These are phyloP conservation scores for Kockiozyma suomiensis DNA, from an alignment of 805 yeast genomes.

Conservation along the genomic window DNA sequence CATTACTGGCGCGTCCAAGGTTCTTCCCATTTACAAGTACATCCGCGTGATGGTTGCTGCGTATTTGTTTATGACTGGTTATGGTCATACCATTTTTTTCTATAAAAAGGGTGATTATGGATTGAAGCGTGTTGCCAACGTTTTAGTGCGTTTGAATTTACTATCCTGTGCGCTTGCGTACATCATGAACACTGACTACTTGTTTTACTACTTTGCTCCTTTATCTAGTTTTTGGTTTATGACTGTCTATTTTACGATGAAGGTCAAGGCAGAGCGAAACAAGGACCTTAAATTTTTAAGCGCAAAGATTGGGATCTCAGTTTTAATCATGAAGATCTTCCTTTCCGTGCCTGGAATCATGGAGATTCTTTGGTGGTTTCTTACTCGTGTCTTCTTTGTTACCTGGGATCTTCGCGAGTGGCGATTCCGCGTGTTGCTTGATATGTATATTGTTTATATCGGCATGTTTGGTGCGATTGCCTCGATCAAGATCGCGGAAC, in stretches of 20 bases:
- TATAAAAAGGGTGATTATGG: slow-evolving; percentile 35
- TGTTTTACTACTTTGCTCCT: slow-evolving; percentile 38
- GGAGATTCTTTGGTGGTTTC: slow-evolving; percentile 30
- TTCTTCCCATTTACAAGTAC: slow-evolving; percentile 36
- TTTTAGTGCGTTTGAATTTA: slow-evolving; percentile 34
- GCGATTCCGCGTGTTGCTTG: slow-evolving; percentile 36
- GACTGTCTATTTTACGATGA: slow-evolving; percentile 35
- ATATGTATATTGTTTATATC: slow-evolving; percentile 34
- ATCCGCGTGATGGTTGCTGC: slow-evolving; percentile 38
- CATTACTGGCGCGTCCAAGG: slow-evolving; percentile 38
- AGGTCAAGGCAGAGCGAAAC: slow-evolving; percentile 24
- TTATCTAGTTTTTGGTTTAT: slow-evolving; percentile 37
- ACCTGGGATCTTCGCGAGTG: slow-evolving; percentile 37
- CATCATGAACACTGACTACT: slow-evolving; percentile 37
- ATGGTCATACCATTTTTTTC: slow-evolving; percentile 36
- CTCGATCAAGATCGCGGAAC: slow-evolving; percentile 29
- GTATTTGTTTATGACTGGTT: slow-evolving; percentile 37
- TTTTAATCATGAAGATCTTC: slow-evolving; percentile 14
- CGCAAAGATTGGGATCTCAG: slow-evolving; percentile 30
- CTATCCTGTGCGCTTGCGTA: slow-evolving; percentile 35
- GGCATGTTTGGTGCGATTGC: slow-evolving; percentile 37
- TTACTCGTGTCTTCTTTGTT: slow-evolving; percentile 31
- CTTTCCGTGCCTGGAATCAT: slow-evolving; percentile 32
- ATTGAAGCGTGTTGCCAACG: slow-evolving; percentile 35
- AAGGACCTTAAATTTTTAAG: slow-evolving; percentile 27